Evolutionary conservation across 306 rosid genomes (phyloP).

Genomic region (Lotus japonicus): DNA sequence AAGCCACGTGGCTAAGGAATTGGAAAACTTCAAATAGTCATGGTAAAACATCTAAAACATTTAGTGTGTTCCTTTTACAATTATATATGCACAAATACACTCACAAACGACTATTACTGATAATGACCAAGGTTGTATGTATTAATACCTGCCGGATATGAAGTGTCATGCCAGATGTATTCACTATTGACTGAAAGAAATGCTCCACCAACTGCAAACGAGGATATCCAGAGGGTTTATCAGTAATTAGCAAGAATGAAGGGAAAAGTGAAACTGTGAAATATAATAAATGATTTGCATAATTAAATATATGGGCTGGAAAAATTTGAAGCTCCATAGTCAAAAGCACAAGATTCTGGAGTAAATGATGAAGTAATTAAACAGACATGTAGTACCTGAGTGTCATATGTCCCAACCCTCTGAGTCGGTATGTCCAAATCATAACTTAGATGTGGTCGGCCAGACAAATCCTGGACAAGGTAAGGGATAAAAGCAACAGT

Average conservation of each 20-base stretch:
- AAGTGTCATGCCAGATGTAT: constrained; percentile 96
- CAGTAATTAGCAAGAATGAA: not conserved
- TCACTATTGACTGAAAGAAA: constrained; percentile 91
- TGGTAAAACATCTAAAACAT: not conserved
- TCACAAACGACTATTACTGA: constrained; percentile 1
- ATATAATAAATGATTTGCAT: not conserved
- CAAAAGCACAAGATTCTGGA: constrained; percentile 1
- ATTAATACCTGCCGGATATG: constrained; percentile 84
- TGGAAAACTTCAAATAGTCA: not conserved
- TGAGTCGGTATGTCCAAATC: constrained; percentile 76
- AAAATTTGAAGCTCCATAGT: not conserved
- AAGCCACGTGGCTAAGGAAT: not conserved
- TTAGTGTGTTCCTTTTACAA: not conserved
- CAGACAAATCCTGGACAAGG: constrained; percentile 81
- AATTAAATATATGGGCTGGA: not conserved
- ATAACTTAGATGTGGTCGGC: constrained; percentile 79
- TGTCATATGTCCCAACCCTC: constrained; percentile 87
- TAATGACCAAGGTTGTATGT: not conserved
- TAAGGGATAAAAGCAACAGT: not conserved
- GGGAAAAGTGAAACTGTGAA: not conserved
- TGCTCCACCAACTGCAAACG: constrained; percentile 83
- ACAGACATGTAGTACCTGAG: constrained; percentile 59
- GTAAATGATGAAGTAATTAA: not conserved
- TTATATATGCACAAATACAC: constrained; percentile 4
- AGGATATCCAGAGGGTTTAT: not conserved